Percentiles rank a stretch among this genome's conserved stretches.
Conservation (phyloP, 2,329 filamentous ascomycete genomes). For the Paecilomyces variotii region DNA sequence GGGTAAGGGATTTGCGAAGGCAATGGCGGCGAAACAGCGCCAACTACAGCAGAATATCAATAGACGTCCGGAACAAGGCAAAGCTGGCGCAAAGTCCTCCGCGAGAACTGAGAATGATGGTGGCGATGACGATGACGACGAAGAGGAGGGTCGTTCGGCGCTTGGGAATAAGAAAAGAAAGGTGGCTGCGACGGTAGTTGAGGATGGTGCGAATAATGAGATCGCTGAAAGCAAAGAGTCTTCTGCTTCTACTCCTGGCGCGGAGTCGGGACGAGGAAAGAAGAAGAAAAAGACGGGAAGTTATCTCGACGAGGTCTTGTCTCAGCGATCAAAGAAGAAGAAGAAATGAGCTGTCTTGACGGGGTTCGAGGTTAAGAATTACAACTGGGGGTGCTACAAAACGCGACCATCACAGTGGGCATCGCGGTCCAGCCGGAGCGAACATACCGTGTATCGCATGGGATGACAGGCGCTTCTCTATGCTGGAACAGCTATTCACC, state of each 20-base stretch:
- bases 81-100: background rate
- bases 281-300: constrained; percentile 27
- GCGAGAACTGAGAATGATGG: constrained; percentile 9
- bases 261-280: constrained; percentile 1
- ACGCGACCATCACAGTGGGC: background rate
- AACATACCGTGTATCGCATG: background rate
- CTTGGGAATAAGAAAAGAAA: constrained; percentile 19
- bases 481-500: background rate
- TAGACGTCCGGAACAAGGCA: background rate
- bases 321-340: constrained; percentile 42
- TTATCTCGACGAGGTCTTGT: constrained; percentile 48
- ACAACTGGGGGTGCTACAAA: background rate
- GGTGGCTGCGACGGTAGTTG: constrained; percentile 8
- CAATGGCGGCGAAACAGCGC: constrained; percentile 37
- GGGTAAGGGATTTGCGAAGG: constrained; percentile 33
- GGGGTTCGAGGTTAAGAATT: constrained; percentile 5
- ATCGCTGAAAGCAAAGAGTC: background rate
- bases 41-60: constrained; percentile 20
- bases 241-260: background rate
- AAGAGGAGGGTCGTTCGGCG: constrained; percentile 36
- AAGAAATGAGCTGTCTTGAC: constrained; percentile 26
- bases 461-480: background rate
- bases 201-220: background rate
- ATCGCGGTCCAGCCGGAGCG: background rate
- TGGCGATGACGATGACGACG: constrained; percentile 27